Evolutionary conservation across 345 rosid genomes (phyloP).

Genomic region (Psidium guajava): DNA sequence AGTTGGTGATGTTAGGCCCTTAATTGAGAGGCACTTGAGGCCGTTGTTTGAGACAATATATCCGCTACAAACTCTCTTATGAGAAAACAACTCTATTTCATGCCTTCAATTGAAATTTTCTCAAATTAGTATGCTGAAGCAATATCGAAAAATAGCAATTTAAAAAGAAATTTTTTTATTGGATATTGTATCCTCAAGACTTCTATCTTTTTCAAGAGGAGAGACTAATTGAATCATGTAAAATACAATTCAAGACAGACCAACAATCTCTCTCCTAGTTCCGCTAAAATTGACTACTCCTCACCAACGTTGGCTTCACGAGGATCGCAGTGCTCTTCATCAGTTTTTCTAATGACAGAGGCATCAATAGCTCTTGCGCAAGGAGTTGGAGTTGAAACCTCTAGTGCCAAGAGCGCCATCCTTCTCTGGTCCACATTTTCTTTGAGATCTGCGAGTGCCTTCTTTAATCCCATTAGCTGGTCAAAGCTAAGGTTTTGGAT

Average conservation of each 20-base stretch:
- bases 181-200: neutral
- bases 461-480: neutral
- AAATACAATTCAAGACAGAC: neutral
- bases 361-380: too few species aligned
- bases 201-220: neutral
- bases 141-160: too few species aligned
- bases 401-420: neutral
- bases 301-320: neutral
- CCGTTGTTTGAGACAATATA: too few species aligned
- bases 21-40: too few species aligned
- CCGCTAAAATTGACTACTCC: neutral
- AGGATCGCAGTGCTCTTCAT: neutral
- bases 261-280: neutral
- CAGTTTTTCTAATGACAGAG: neutral
- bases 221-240: neutral
- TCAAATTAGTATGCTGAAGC: too few species aligned
- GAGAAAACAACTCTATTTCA: too few species aligned
- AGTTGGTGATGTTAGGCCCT: too few species aligned
- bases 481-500: neutral
- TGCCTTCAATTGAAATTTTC: too few species aligned
- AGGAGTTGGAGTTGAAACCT: neutral
- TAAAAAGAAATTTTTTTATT: neutral
- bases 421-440: neutral
- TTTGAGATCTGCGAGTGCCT: neutral
- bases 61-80: too few species aligned